Base-by-base conservation (phyloP, 345 rosid genomes). In the Gossypioides kirkii region DNA sequence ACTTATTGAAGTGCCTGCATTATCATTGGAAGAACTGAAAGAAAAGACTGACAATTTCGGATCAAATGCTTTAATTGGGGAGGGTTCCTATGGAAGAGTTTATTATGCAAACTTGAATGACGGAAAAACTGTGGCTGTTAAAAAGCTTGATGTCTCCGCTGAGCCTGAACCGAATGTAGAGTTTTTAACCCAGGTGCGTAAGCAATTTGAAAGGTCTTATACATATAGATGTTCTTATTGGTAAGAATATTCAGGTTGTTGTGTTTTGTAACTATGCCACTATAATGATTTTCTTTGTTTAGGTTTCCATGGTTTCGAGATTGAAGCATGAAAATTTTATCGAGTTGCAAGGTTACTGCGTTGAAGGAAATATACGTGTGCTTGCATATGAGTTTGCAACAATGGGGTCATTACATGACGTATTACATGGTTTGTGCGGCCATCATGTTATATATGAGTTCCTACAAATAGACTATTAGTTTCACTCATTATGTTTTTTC, bases 331-430 rank as follows among this genome's bases (percentile, higher is more conserved):
- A 93, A 28, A 93, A 91, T 72, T 74, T 93, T 70, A 88, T 93
- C 38, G 85, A 91, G 83, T 84, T 96, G 85, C 90, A 85, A 47
- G 99, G 98, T 56, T 96, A 96, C 46, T 90, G 89, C 80, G 90
- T 96, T 41, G 89, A 91, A 76, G 99, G 97, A 80, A 86, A 86
- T 79, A 50, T 86, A 18, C 94, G 98, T 3, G 87, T 93, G 76
- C 97, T 96, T 61, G 93, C 96, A 0, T 93, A 93, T 80, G 99
- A 96, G 77, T 96, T 93, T 82, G 99, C 99, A 10, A 93, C 97
- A n/a, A 95, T 96, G 99, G 98, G 99, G 66, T 96, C 99, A 20
- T 84, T 96, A 42, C 99, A 93, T 72, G 99, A 96, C 78, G 87
- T 96, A 46, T 81, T 96, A 80, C 98, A 96, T 72, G 99, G 99